Conservation (phyloP, 2,329 filamentous ascomycete species). For the Corinectria fuckeliana region DNA sequence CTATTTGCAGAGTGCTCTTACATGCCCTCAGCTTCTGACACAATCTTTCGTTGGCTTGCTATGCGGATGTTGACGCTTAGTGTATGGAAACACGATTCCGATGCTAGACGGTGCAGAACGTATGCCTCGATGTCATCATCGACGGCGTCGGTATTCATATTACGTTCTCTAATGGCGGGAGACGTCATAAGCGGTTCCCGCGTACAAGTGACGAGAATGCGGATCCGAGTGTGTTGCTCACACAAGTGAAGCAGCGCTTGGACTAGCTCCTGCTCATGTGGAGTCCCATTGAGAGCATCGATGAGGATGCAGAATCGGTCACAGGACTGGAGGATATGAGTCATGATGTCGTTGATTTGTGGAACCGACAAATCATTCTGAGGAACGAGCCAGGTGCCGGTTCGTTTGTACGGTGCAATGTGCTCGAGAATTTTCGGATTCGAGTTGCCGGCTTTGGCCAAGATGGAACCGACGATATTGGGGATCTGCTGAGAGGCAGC, state of each 20-base stretch:
- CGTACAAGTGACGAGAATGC: slow-evolving; percentile 33
- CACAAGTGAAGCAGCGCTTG: slow-evolving; percentile 24
- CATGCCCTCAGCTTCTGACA: slow-evolving; percentile 32
- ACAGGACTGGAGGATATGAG: slow-evolving; percentile 10
- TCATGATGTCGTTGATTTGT: slow-evolving; percentile 22
- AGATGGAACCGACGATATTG: slow-evolving; percentile 39
- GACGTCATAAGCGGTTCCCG: slow-evolving; percentile 12
- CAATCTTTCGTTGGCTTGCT: slow-evolving; percentile 31
- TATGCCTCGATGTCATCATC: slow-evolving; percentile 35
- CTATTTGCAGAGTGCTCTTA: slow-evolving; percentile 8
- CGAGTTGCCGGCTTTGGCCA: slow-evolving; percentile 29
- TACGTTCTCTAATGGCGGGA: slow-evolving; percentile 15
- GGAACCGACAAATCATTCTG: slow-evolving; percentile 28
- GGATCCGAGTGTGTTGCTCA: slow-evolving; percentile 19
- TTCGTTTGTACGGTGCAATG: slow-evolving; percentile 22
- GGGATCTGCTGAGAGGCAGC: slow-evolving; percentile 35
- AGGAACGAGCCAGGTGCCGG: slow-evolving; percentile 18
- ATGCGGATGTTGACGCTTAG: slow-evolving; percentile 28
- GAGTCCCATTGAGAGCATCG: slow-evolving; percentile 35
- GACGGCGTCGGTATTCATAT: slow-evolving; percentile 26
- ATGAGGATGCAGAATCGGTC: slow-evolving; percentile 30
- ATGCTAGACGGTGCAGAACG: slow-evolving; percentile 25
- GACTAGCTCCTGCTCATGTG: slow-evolving; percentile 19
- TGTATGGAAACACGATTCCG: slow-evolving; percentile 25
- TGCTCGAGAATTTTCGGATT: slow-evolving; percentile 24